A percentile compares a stretch with the other conserved stretches of the same genome.
phyloP scores from a whole-genome alignment of 768 basidiomycete genomes.

The Ephemerocybe angulata region DNA sequence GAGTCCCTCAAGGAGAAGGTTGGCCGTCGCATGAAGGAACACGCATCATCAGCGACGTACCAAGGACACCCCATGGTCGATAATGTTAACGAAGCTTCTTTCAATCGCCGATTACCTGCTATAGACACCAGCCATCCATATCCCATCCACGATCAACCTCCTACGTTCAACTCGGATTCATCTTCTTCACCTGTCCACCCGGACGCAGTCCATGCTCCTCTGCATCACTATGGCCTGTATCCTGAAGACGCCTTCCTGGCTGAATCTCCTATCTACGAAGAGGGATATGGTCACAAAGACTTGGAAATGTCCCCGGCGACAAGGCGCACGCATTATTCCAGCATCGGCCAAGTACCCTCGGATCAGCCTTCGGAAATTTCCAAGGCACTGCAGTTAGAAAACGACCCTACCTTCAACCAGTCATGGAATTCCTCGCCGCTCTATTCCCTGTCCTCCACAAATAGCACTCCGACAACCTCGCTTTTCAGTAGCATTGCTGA shows the following conservation, averaged over 20 bases:
- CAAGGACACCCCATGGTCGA: neutral
- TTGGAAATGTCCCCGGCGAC: neutral
- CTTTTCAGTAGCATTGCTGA: neutral
- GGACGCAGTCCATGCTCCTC: neutral
- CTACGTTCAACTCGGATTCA: neutral
- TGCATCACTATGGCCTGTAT: neutral
- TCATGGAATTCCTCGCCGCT: constrained; percentile 35
- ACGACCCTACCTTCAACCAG: constrained; percentile 36
- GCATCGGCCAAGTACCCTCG: neutral
- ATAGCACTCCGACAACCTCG: neutral
- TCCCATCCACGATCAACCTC: neutral
- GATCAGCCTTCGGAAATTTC: constrained; percentile 14
- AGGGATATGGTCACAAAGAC: neutral
- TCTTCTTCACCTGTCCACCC: neutral
- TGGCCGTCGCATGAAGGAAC: constrained; percentile 25
- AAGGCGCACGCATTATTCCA: neutral
- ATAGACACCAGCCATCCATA: neutral
- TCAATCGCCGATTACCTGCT: neutral
- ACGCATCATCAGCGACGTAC: neutral
- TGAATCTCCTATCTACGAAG: neutral
- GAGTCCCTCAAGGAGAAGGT: constrained; percentile 55
- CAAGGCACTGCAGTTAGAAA: constrained; percentile 37
- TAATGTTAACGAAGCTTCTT: neutral
- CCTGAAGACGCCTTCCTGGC: neutral
- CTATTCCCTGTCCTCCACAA: constrained; percentile 13